phyloP scores from a whole-genome alignment of 2,329 filamentous ascomycete genomes.

The Ilyonectria sp. region DNA sequence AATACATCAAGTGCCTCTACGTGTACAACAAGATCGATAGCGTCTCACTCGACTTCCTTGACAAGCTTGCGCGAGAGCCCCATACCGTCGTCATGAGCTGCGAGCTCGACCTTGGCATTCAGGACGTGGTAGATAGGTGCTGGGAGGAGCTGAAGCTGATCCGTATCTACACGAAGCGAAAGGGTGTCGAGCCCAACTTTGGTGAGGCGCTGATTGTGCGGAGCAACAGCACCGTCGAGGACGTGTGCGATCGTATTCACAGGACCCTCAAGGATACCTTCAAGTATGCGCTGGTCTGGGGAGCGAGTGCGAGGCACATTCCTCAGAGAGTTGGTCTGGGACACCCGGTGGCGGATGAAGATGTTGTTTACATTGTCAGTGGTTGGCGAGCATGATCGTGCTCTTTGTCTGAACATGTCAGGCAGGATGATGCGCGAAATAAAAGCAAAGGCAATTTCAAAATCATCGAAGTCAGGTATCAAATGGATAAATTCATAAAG shows the following conservation, averaged over 20 bases:
- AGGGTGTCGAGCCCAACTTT: conserved; percentile 92
- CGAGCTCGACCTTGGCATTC: conserved; percentile 92
- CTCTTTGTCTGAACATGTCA: background rate
- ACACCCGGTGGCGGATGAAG: conserved; percentile 82
- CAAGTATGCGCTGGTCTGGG: conserved; percentile 99
- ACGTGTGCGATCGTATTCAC: conserved; percentile 97
- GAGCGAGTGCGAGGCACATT: conserved; percentile 93
- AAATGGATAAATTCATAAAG: conserved; percentile 43
- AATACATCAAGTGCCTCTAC: conserved; percentile 95
- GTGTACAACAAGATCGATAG: conserved; percentile 99
- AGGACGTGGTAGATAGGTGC: conserved; percentile 93
- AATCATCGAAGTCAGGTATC: conserved; percentile 27
- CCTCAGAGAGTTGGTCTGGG: conserved; percentile 92
- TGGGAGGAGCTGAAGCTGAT: conserved; percentile 95
- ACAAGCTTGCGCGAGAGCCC: conserved; percentile 91
- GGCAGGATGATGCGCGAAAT: background rate
- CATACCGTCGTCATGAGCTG: conserved; percentile 98
- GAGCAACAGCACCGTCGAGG: conserved; percentile 89
- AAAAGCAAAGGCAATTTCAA: conserved; percentile 22
- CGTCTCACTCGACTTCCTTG: conserved; percentile 92
- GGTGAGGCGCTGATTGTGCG: conserved; percentile 93
- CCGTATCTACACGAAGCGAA: conserved; percentile 95
- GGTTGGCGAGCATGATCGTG: conserved; percentile 70
- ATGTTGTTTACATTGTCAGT: conserved; percentile 78
- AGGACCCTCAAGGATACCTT: conserved; percentile 97